phyloP scores from a whole-genome alignment of 2,329 filamentous ascomycete genomes.

The Neopestalotiopsis clavispora region DNA sequence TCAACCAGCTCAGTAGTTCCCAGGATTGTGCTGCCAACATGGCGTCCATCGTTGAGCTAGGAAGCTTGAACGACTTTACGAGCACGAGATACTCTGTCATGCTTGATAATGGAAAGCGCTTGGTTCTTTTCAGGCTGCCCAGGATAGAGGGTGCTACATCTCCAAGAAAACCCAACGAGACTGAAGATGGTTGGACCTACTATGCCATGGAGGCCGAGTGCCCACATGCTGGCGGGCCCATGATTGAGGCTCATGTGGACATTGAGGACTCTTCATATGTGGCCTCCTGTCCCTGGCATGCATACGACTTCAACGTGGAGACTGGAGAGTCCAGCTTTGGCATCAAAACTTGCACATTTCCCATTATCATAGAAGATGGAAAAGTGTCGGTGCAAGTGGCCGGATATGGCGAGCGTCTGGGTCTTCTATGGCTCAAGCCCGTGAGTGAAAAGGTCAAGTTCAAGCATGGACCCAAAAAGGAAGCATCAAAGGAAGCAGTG shows the following conservation, averaged over 20 bases:
- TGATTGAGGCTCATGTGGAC: slow-evolving; percentile 49
- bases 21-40: slow-evolving; percentile 9
- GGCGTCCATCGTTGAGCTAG: slow-evolving; percentile 35
- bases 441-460: slow-evolving; percentile 51
- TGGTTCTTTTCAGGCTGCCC: slow-evolving; percentile 50
- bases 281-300: slow-evolving; percentile 52
- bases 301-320: slow-evolving; percentile 54
- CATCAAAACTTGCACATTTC: slow-evolving; percentile 51
- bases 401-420: slow-evolving; percentile 24
- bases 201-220: slow-evolving; percentile 54
- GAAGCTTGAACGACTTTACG: slow-evolving; percentile 37
- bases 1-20: not conserved
- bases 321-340: slow-evolving; percentile 53
- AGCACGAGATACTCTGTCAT: slow-evolving; percentile 47
- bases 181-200: slow-evolving; percentile 46
- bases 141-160: slow-evolving; percentile 38
- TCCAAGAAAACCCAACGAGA: slow-evolving; percentile 35
- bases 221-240: slow-evolving; percentile 50
- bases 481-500: slow-evolving; percentile 21
- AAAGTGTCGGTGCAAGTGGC: slow-evolving; percentile 40
- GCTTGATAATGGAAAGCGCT: slow-evolving; percentile 47
- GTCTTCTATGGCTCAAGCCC: slow-evolving; percentile 42
- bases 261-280: slow-evolving; percentile 53
- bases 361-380: slow-evolving; percentile 41
- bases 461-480: slow-evolving; percentile 39